A percentile compares a stretch with the other conserved stretches of the same genome.
Evolutionary conservation across 2,329 filamentous ascomycete species (phyloP).

Genomic region (Ilyonectria destructans): DNA sequence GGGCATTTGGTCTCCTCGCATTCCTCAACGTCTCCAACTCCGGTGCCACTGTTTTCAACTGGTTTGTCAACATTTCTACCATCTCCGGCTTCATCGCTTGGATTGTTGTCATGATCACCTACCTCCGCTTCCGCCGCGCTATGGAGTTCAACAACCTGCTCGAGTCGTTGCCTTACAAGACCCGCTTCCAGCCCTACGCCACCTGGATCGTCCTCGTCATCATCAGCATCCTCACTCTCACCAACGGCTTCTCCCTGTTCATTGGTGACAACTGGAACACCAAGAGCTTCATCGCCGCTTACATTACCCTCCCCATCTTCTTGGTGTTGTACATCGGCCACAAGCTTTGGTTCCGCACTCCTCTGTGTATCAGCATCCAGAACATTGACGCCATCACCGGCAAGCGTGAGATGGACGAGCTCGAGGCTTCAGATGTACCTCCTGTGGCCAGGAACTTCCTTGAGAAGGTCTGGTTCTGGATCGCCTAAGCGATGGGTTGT

Average conservation of each 20-base stretch:
- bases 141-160: constrained; percentile 66
- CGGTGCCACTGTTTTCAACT: constrained; percentile 76
- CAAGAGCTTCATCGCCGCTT: constrained; percentile 75
- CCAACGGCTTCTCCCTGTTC: constrained; percentile 85
- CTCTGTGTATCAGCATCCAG: constrained; percentile 27
- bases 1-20: constrained; percentile 74
- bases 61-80: constrained; percentile 75
- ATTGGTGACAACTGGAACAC: constrained; percentile 76
- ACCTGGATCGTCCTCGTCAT: constrained; percentile 73
- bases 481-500: constrained; percentile 57
- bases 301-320: constrained; percentile 76
- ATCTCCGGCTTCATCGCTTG: constrained; percentile 73
- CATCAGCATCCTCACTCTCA: constrained; percentile 75
- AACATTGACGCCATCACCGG: constrained; percentile 60
- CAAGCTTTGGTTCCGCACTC: constrained; percentile 44
- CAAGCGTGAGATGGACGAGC: constrained; percentile 75
- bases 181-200: constrained; percentile 74
- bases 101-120: constrained; percentile 72
- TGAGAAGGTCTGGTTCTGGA: constrained; percentile 71
- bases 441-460: constrained; percentile 67
- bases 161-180: constrained; percentile 66
- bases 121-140: constrained; percentile 72
- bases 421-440: constrained; percentile 64
- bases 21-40: constrained; percentile 79
- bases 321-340: constrained; percentile 74